Conservation (phyloP, 2,329 filamentous ascomycete genomes). For the Ascochyta viciae-villosae region DNA sequence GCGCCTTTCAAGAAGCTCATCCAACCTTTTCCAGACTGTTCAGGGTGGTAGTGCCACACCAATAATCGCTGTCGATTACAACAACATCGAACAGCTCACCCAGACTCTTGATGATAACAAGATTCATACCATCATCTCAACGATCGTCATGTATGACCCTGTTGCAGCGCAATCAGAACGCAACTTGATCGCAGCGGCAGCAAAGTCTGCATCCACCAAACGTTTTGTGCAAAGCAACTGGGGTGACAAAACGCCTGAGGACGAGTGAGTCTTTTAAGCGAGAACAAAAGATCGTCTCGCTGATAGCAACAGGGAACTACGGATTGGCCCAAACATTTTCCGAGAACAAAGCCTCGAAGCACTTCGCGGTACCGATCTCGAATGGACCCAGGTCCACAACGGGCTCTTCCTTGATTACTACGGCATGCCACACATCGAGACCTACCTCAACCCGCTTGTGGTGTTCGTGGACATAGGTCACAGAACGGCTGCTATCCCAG, state of each 20-base stretch:
- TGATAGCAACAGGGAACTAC: slow-evolving; percentile 11
- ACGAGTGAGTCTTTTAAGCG: slow-evolving; percentile 12
- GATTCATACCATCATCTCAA: slow-evolving; percentile 56
- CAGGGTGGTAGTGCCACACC: slow-evolving; percentile 10
- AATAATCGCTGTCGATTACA: slow-evolving; percentile 44
- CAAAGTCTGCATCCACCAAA: slow-evolving; percentile 15
- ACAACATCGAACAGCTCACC: slow-evolving; percentile 36
- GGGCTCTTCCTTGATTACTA: slow-evolving; percentile 44
- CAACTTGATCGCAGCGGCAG: slow-evolving; percentile 22
- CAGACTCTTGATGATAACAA: slow-evolving; percentile 47
- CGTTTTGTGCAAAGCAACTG: slow-evolving; percentile 27
- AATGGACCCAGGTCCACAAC: slow-evolving; percentile 36
- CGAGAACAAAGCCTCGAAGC: slow-evolving; percentile 17
- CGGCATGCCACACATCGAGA: slow-evolving; percentile 31
- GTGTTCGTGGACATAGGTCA: slow-evolving; percentile 25
- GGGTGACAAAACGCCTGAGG: slow-evolving; percentile 21
- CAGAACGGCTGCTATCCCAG: slow-evolving; percentile 26
- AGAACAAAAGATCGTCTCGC: neutral
- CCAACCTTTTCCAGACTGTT: slow-evolving; percentile 7
- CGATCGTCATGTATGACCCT: slow-evolving; percentile 45
- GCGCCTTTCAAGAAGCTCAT: neutral
- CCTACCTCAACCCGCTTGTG: slow-evolving; percentile 23
- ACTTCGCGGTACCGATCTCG: slow-evolving; percentile 30
- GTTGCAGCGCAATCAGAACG: slow-evolving; percentile 25
- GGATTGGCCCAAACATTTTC: slow-evolving; percentile 12